Evolutionary conservation across 2,329 filamentous ascomycete genomes (phyloP), one percentile per base, ranked within the genome.

Genomic region (Thermothelomyces thermophilus): DNA sequence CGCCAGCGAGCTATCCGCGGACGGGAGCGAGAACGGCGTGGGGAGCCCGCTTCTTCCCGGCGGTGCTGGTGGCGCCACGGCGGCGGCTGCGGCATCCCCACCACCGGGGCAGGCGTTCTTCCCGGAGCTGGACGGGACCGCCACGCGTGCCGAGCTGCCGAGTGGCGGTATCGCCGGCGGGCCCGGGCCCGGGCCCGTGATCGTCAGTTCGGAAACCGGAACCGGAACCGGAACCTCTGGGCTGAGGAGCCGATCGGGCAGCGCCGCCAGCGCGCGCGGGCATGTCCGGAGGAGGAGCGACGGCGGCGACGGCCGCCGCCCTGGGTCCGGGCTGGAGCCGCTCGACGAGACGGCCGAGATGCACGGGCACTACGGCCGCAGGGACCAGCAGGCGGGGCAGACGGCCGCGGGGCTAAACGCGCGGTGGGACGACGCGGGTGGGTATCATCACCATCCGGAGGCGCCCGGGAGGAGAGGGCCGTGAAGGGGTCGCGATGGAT

Each of bases 301-400:
- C 14, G 51, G 57, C 17, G 35, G 35, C 11, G 6, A 49, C 51
- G 49, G 51, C 46, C 3, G 56, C 31, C 51, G 56, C 16, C 2
- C 1, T 47, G 39, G 3, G 36, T 19, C 39, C 20, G 56, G 54
- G 44, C 48, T 58, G 30, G 45, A 53, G 28, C 51, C 56, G 37
- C 58, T 72, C 5, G 64, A 61, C 5, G 74, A 77, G 57, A 58
- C 60, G 3, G 53, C 48, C 16, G 72, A 46, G 34, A 64, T 74
- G 44, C 73, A 77, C 46, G 74, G 74, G 3, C 69, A 73, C 33
- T 72, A 76, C 48, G 74, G 74, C 1, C 67, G 72, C 1, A 49
- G 59, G 3, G 60, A 70, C 42, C 60, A 63, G 1, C 65, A 66
- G 8, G 67, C 63, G 4, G 73, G 74, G 0, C 69, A 76, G 58